A percentile compares a stretch with the other conserved stretches of the same genome.
These are phyloP conservation scores for Brasilioporus rufonigricans DNA, from an alignment of 768 basidiomycete species.

Conservation along the genomic window DNA sequence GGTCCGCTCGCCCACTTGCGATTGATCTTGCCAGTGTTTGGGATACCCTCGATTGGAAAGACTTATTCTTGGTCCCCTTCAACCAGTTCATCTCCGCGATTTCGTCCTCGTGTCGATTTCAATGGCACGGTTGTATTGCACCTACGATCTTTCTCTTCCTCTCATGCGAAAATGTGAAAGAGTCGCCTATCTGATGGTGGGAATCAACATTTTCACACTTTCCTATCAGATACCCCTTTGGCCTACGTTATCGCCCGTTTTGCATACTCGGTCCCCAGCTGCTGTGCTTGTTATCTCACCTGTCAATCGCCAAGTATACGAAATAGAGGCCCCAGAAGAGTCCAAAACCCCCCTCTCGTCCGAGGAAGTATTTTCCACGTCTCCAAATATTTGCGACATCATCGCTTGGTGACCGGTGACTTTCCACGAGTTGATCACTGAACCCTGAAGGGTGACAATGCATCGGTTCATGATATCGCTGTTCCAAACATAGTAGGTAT, in stretches of 20 bases:
- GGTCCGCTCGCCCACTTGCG: not conserved
- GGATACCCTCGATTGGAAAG: not conserved
- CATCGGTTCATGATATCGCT: too few species aligned
- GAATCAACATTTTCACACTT: not conserved
- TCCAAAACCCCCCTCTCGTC: constrained; percentile 7
- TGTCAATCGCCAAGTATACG: constrained; percentile 2
- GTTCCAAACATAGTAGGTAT: too few species aligned
- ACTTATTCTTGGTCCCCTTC: not conserved
- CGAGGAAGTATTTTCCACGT: too few species aligned
- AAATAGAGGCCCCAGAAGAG: constrained; percentile 5
- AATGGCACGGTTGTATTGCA: not conserved
- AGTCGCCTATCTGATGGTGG: too few species aligned
- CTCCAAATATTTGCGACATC: too few species aligned
- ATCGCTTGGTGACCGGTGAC: too few species aligned
- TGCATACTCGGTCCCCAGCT: not conserved
- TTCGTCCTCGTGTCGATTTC: not conserved
- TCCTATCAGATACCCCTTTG: not conserved
- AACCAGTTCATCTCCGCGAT: not conserved
- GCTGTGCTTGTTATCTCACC: not conserved
- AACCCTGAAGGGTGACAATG: too few species aligned
- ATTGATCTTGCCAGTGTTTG: not conserved
- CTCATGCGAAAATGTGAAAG: not conserved
- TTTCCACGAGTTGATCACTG: too few species aligned
- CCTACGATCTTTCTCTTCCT: not conserved
- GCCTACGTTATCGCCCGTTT: not conserved